phyloP scores from a whole-genome alignment of 176 grass and related monocot genomes.

The Metroxylon sagu region DNA sequence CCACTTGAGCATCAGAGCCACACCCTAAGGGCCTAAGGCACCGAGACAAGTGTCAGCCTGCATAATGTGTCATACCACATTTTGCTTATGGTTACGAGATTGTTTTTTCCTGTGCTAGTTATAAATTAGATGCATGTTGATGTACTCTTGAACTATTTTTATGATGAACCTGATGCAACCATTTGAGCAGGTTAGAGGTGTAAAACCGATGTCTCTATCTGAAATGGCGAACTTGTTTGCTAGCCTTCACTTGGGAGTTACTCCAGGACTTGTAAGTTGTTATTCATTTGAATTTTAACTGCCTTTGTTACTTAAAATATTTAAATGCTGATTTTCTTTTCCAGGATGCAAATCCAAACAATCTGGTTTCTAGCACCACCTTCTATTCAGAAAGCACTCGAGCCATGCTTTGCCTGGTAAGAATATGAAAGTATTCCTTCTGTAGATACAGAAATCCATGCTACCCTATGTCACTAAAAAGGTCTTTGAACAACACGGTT shows the following conservation, averaged over 20 bases:
- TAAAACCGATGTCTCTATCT: constrained; percentile 74
- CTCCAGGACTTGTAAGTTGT: constrained; percentile 83
- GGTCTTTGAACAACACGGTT: too few species aligned
- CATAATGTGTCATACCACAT: too few species aligned
- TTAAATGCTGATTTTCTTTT: constrained; percentile 15
- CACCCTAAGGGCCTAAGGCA: too few species aligned
- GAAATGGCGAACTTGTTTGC: constrained; percentile 78
- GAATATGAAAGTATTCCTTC: constrained; percentile 6
- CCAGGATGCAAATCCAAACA: constrained; percentile 93
- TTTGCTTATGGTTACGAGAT: too few species aligned
- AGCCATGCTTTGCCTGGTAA: constrained; percentile 91
- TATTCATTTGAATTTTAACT: constrained; percentile 5
- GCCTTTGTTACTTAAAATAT: constrained; percentile 12
- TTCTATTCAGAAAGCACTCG: constrained; percentile 85
- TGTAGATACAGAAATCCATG: neutral
- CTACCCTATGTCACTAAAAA: too few species aligned
- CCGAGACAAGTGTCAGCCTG: too few species aligned
- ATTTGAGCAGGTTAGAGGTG: constrained; percentile 68
- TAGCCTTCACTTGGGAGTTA: constrained; percentile 71
- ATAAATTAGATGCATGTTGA: neutral
- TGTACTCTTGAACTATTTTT: neutral
- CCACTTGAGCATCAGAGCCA: too few species aligned
- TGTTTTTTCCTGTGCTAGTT: too few species aligned
- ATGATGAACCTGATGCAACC: constrained; percentile 4
- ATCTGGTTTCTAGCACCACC: constrained; percentile 75